Conservation (phyloP, 2,329 filamentous ascomycete genomes). For the Colletotrichum melonis region DNA sequence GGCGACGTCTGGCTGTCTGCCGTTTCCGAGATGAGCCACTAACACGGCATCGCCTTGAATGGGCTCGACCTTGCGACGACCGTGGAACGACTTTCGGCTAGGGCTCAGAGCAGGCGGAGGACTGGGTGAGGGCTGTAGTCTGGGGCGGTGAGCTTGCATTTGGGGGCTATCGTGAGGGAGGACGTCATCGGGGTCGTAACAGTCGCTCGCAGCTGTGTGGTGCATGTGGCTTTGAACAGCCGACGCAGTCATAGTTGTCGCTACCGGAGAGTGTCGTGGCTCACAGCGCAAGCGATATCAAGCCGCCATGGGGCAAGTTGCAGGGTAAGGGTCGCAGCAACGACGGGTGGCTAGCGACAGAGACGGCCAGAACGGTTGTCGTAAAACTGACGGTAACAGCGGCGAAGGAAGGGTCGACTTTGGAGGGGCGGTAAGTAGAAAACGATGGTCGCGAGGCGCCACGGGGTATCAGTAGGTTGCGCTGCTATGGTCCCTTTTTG, state of each 20-base stretch:
- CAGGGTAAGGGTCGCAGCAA: not conserved
- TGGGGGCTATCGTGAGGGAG: slow-evolving; percentile 53
- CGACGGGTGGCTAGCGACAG: not conserved
- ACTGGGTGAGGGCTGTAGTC: slow-evolving; percentile 53
- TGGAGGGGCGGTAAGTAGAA: not conserved
- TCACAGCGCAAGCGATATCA: slow-evolving; percentile 39
- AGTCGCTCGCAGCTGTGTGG: slow-evolving; percentile 45
- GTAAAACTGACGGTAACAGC: not conserved
- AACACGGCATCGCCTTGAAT: slow-evolving; percentile 75
- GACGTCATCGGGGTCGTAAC: slow-evolving; percentile 58
- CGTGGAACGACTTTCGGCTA: slow-evolving; percentile 61
- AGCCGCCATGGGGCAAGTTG: slow-evolving; percentile 44
- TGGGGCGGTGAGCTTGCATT: slow-evolving; percentile 38
- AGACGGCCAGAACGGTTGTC: not conserved
- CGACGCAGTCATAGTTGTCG: slow-evolving; percentile 54
- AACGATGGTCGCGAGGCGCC: not conserved
- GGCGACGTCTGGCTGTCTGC: slow-evolving; percentile 74
- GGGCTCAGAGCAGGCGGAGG: slow-evolving; percentile 53
- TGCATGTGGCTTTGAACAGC: slow-evolving; percentile 48
- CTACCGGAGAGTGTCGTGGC: slow-evolving; percentile 39
- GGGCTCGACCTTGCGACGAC: slow-evolving; percentile 64
- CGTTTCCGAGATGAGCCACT: slow-evolving; percentile 71
- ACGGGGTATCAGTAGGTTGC: not conserved
- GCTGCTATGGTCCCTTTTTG: not conserved
- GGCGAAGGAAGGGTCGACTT: not conserved